These are phyloP conservation scores for Alternaria angustiovoidea DNA, from an alignment of 2,329 filamentous ascomycete genomes.

Conservation along the genomic window DNA sequence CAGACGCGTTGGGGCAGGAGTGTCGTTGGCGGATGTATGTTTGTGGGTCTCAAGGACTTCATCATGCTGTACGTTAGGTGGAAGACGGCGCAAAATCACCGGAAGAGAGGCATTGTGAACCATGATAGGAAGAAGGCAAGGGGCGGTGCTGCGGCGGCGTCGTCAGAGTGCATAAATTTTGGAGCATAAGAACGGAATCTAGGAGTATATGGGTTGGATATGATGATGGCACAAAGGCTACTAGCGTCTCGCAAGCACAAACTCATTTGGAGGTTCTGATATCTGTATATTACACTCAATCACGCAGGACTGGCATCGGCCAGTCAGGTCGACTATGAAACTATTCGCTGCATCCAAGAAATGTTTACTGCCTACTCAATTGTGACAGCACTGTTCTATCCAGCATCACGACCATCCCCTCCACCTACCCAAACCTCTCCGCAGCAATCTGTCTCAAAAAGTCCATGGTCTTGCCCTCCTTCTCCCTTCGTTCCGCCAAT, in stretches of 20 bases:
- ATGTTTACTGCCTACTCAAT: not conserved
- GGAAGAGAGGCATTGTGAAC: constrained; percentile 56
- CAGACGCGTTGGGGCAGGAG: constrained; percentile 89
- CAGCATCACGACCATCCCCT: accelerated
- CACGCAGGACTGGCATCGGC: not conserved
- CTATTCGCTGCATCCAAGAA: not conserved
- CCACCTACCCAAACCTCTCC: constrained; percentile 64
- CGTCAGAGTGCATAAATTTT: not conserved
- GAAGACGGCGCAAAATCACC: constrained; percentile 60
- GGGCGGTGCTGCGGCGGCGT: not conserved
- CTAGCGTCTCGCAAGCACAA: not conserved
- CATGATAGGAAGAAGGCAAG: constrained; percentile 25
- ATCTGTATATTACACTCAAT: not conserved
- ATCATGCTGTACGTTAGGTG: constrained; percentile 66
- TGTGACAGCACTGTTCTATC: not conserved
- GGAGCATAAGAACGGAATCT: not conserved
- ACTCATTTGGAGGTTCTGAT: not conserved
- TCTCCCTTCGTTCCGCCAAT: constrained; percentile 71
- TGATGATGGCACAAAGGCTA: not conserved
- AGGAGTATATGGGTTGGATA: not conserved
- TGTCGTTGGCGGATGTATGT: constrained; percentile 85
- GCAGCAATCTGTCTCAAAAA: constrained; percentile 81
- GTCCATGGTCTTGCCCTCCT: constrained; percentile 85
- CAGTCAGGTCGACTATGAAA: not conserved
- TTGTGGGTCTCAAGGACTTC: constrained; percentile 81